Percentiles rank a stretch among this genome's conserved stretches.
Evolutionary conservation across 768 basidiomycete genomes (phyloP).

Genomic region (Boletus edulis): DNA sequence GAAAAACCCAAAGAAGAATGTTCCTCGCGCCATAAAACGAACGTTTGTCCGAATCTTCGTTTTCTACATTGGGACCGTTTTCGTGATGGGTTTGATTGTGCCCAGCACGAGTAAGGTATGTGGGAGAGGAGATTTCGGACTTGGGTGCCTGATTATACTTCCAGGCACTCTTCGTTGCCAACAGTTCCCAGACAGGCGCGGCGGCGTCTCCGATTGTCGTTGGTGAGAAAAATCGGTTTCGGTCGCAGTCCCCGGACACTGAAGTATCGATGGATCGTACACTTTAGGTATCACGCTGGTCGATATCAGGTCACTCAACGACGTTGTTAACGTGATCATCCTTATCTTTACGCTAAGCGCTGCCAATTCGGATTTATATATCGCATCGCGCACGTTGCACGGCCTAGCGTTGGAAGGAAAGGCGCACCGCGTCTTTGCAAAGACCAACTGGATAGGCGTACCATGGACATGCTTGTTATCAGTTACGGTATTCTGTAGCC

Average conservation of each 20-base stretch:
- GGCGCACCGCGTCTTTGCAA: constrained; percentile 42
- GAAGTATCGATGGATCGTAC: neutral
- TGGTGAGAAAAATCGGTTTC: constrained; percentile 37
- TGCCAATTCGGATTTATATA: constrained; percentile 62
- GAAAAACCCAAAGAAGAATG: constrained; percentile 70
- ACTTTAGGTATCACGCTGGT: constrained; percentile 30
- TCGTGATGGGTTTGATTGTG: constrained; percentile 70
- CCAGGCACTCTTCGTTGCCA: constrained; percentile 36
- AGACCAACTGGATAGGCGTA: constrained; percentile 38
- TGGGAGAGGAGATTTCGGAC: constrained; percentile 30
- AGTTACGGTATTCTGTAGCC: constrained; percentile 52
- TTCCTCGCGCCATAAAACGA: constrained; percentile 65
- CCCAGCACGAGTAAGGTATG: constrained; percentile 53
- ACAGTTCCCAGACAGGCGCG: constrained; percentile 41
- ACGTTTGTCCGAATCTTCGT: constrained; percentile 59
- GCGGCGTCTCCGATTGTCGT: constrained; percentile 69
- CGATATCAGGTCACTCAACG: constrained; percentile 56
- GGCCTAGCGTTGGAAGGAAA: constrained; percentile 53
- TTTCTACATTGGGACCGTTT: constrained; percentile 71
- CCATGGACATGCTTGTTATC: constrained; percentile 23
- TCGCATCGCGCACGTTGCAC: constrained; percentile 50
- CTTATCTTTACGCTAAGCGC: constrained; percentile 64
- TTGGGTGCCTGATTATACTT: neutral
- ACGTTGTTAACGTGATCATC: constrained; percentile 53
- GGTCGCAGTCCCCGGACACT: neutral